Base-by-base conservation (phyloP, 2,329 filamentous ascomycete species). In the Ceratocystis cubensis region DNA sequence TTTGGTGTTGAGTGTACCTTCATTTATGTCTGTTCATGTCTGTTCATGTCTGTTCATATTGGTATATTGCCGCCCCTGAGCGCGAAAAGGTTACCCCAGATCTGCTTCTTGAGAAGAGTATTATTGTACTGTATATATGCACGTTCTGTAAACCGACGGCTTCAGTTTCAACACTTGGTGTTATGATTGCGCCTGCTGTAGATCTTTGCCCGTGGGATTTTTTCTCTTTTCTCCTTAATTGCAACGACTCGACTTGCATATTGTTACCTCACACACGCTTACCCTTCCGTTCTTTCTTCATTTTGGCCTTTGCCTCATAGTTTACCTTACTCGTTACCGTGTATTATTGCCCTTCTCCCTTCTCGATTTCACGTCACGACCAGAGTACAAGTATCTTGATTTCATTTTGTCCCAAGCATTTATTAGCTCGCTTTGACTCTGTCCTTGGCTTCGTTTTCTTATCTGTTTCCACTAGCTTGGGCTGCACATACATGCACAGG, bases 221-320 rank as follows among this genome's bases (percentile, higher is more conserved):
- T 30, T 17, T 56, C 50, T 56, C 56, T 59, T 59, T 59, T 59
- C 56, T 37, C 56, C 5, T 59, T 10, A n/a, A 17, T 28, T 59
- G 53, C 53, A 30, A 20, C 28, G 30, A 59, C 56, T 59, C 56
- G 28, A 22, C 56, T 37, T 59, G 56, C 56, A 37, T 59, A 59
- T 59, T 41, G 56, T 37, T 30, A 59, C 28, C 28, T 30, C 56
- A n/a, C 56, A 59, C 56, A 59, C 15, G 15, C 7, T 7, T 59
- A 59, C 56, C 28, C 22, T 33, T 15, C 56, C n/a, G 56, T 59
- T 37, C 17, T 22, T 4, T 59, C 37, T 41, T 41, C 10, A 41
- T 41, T 15, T 41, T 15, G 37, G 37, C 37, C 10, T 41, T 41
- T 41, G 37, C 37, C 37, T 15, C 37, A 41, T 15, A 13, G 13